Evolutionary conservation across 345 rosid species (phyloP).

Genomic region (Corchorus olitorius): DNA sequence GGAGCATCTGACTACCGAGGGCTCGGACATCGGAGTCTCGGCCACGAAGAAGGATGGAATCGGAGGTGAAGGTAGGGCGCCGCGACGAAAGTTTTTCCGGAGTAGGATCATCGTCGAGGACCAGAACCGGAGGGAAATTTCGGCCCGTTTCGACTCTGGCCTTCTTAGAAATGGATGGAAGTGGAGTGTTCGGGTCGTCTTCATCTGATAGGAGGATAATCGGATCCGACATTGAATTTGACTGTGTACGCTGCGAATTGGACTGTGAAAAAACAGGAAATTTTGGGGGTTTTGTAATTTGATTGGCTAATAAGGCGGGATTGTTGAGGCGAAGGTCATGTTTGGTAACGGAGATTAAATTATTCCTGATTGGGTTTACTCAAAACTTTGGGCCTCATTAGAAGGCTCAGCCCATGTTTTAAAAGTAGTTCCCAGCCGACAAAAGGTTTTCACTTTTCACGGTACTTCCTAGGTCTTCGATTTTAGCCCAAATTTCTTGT

Average conservation of each 20-base stretch:
- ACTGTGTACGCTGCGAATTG: not conserved
- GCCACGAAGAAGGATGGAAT: conserved; percentile 7
- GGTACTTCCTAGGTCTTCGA: no score
- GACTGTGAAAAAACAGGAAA: no score
- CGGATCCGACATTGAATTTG: conserved; percentile 39
- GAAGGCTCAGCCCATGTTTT: no score
- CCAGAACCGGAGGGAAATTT: conserved; percentile 34
- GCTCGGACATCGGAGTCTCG: conserved; percentile 14
- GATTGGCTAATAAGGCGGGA: conserved; percentile 8
- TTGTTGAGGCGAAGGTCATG: not conserved
- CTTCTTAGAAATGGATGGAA: conserved; percentile 39
- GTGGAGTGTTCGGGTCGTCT: conserved; percentile 45
- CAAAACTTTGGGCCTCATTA: no score
- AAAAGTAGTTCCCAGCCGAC: no score
- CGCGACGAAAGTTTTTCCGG: conserved; percentile 20
- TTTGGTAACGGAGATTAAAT: no score
- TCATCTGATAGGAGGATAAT: conserved; percentile 59
- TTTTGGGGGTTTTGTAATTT: not conserved
- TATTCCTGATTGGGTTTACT: no score
- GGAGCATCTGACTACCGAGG: not conserved
- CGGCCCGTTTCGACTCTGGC: conserved; percentile 29
- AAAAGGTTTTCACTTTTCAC: no score
- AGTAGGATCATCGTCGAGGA: conserved; percentile 62
- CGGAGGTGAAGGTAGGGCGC: not conserved
- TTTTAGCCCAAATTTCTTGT: no score